phyloP scores from a whole-genome alignment of 139 green algal genomes.

The Chlamydomonas schloesseri region DNA sequence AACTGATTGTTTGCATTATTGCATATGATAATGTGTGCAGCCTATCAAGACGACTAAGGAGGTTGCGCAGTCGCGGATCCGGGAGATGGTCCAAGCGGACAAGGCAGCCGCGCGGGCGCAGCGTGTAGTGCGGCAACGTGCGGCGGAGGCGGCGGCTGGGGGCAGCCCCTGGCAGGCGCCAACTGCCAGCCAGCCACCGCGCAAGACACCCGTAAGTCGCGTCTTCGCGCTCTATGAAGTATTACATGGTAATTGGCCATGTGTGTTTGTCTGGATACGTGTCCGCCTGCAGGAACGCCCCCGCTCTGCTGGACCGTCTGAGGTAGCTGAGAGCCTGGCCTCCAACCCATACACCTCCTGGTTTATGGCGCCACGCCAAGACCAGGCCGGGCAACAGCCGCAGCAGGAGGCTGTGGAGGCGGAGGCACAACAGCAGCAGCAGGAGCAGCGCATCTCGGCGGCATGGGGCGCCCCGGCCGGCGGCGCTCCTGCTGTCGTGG shows the following conservation, averaged over 20 bases:
- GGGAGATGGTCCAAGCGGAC: slow-evolving; percentile 39
- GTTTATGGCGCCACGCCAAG: neutral
- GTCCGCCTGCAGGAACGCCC: neutral
- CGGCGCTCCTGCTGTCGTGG: no score
- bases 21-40: no score
- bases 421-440: neutral
- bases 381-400: neutral
- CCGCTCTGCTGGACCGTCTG: neutral
- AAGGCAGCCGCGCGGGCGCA: neutral
- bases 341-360: slow-evolving; percentile 51
- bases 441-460: neutral
- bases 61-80: neutral
- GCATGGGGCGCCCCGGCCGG: no score
- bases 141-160: slow-evolving; percentile 1
- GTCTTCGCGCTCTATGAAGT: neutral
- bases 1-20: no score
- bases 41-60: slow-evolving; percentile 1
- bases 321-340: slow-evolving; percentile 41
- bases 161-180: neutral
- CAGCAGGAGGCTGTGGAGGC: neutral
- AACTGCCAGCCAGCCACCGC: neutral
- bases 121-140: neutral
- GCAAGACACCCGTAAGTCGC: no score
- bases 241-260: neutral
- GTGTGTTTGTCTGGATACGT: neutral